Percentiles rank a stretch among this genome's conserved stretches.
These are phyloP conservation scores for Luffa aegyptiaca DNA, from an alignment of 306 rosid species.

Conservation along the genomic window DNA sequence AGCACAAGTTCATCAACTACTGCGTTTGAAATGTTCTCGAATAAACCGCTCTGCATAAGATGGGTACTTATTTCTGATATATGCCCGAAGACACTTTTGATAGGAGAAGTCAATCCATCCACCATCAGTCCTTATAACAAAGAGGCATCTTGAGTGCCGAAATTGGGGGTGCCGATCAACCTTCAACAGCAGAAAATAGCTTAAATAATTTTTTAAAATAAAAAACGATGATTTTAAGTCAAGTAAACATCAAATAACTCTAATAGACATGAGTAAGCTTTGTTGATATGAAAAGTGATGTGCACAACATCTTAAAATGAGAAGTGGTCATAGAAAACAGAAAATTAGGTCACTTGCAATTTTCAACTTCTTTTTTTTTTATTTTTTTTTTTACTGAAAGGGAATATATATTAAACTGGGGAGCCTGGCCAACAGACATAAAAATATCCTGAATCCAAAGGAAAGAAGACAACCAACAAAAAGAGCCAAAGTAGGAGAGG, in stretches of 20 bases:
- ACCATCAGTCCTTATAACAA: constrained; percentile 80
- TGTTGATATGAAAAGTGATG: not conserved
- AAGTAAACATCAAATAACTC: not conserved
- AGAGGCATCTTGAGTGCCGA: constrained; percentile 62
- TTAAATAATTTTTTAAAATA: not conserved
- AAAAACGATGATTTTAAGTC: not conserved
- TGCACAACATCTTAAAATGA: not conserved
- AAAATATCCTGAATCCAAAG: not conserved
- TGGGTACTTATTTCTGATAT: constrained; percentile 68
- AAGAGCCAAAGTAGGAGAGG: not conserved
- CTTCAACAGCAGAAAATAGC: constrained; percentile 35
- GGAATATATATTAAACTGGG: not conserved
- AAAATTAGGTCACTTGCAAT: not conserved
- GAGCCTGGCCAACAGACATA: not conserved
- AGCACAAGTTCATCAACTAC: constrained; percentile 35
- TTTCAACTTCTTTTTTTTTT: not conserved
- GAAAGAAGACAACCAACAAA: not conserved
- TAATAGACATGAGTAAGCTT: not conserved
- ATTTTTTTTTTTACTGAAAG: not conserved
- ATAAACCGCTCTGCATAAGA: constrained; percentile 66
- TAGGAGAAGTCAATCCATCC: constrained; percentile 89
- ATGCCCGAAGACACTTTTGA: constrained; percentile 73
- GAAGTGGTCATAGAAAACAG: not conserved
- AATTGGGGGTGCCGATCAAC: constrained; percentile 89
- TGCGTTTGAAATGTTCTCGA: constrained; percentile 64